These are phyloP conservation scores for Neopestalotiopsis sp. DNA, from an alignment of 2,329 filamentous ascomycete genomes.

Conservation along the genomic window DNA sequence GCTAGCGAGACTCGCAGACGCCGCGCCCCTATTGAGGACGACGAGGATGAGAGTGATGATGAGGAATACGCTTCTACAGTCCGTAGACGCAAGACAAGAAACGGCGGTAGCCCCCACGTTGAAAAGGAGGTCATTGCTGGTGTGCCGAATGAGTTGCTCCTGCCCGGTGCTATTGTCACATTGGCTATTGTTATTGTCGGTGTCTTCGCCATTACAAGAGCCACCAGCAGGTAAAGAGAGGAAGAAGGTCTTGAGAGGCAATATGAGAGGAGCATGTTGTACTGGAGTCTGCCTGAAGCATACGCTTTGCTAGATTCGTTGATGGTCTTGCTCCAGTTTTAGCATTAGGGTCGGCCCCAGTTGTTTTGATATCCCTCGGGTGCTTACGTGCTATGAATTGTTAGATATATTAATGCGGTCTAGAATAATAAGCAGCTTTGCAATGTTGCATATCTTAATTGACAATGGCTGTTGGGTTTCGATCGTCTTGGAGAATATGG, in stretches of 20 bases:
- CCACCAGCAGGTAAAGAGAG: constrained; percentile 56
- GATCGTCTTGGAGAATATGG: constrained; percentile 47
- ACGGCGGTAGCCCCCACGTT: constrained; percentile 44
- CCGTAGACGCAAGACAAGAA: constrained; percentile 53
- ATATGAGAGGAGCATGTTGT: constrained; percentile 13
- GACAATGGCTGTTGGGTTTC: constrained; percentile 26
- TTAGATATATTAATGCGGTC: not conserved
- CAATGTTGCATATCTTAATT: not conserved
- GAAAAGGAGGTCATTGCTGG: constrained; percentile 84
- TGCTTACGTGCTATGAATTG: not conserved
- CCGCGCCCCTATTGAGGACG: constrained; percentile 49
- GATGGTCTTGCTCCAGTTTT: not conserved
- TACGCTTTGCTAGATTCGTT: not conserved
- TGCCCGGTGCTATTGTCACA: constrained; percentile 95
- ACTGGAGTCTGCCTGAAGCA: not conserved
- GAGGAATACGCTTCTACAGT: constrained; percentile 54
- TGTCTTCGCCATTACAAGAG: constrained; percentile 86
- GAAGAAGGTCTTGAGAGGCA: constrained; percentile 3
- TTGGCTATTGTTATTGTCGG: constrained; percentile 91
- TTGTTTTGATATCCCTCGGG: constrained; percentile 2
- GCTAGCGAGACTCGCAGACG: constrained; percentile 54
- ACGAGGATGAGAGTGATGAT: constrained; percentile 63
- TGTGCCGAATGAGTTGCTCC: constrained; percentile 90
- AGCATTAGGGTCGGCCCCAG: not conserved
- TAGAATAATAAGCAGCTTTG: not conserved